Base-by-base conservation (phyloP, 768 basidiomycete species). In the Mycena haematopus region DNA sequence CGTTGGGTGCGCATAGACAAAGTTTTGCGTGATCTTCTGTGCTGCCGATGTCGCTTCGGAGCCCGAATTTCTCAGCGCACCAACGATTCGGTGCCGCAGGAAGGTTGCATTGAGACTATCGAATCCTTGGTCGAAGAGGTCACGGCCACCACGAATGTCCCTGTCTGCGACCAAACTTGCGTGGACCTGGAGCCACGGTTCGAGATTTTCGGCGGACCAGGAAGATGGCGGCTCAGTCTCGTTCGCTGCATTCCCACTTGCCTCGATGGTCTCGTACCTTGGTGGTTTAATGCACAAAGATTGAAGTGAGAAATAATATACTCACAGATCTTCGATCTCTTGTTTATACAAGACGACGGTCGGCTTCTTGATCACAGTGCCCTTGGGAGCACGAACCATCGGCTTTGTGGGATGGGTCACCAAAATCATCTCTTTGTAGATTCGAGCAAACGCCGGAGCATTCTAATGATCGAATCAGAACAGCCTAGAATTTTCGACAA, bases 351-450 rank as follows among this genome's bases (percentile, higher is more conserved):
- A n/a, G n/a, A n/a, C n/a, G 38, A 85, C 54, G 0, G 80, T 78
- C 2, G 77, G 77, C 62, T 82, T 81, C 55, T 80, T 76, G 51
- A 76, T 77, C 13, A 83, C 75, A 0, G 82, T 84, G 2, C 82
- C 82, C 66, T 86, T 87, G 0, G 75, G 78, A 6, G 80, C 73
- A 25, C 80, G 79, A 22, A 77, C 70, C 56, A 86, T 74, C 2
- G 81, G 83, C 27, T 77, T 78, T 13, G 70, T 67, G 3, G 71
- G 70, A 8, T 58, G 54, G 0, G 81, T 73, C 25, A 84, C 74
- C 42, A 85, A 54, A 42, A 86, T 80, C 77, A 85, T 79, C 63
- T 86, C 81, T 56, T 82, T n/a, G n/a, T n/a, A n/a, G n/a, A n/a
- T n/a, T n/a, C n/a, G n/a, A n/a, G n/a, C n/a, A n/a, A n/a, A n/a